phyloP scores from a whole-genome alignment of 495 filamentous ascomycete genomes.

The Aspergillus leporis region DNA sequence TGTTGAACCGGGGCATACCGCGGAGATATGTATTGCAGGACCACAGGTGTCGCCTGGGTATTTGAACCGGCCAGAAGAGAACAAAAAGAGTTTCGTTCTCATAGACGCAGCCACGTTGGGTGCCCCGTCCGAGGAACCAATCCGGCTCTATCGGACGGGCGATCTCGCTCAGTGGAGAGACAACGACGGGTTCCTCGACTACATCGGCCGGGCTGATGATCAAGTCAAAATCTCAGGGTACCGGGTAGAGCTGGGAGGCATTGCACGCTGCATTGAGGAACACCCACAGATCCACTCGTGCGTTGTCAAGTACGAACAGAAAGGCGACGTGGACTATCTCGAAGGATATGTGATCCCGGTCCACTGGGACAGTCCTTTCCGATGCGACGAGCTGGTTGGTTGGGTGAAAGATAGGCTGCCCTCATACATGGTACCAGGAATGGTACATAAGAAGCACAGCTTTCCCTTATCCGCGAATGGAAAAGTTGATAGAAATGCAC shows the following conservation, averaged over 20 bases:
- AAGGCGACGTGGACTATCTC: background rate
- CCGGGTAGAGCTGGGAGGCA: background rate
- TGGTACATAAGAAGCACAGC: background rate
- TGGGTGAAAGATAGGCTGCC: background rate
- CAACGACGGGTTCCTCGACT: background rate
- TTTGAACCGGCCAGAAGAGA: conserved; percentile 8
- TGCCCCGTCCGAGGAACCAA: no score
- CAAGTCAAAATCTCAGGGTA: background rate
- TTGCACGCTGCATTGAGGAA: background rate
- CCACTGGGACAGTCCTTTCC: background rate
- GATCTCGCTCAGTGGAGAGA: background rate
- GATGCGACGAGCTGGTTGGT: background rate
- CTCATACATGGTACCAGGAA: background rate
- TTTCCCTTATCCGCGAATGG: conserved; percentile 1
- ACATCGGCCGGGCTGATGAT: conserved; percentile 11
- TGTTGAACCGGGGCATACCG: background rate
- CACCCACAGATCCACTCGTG: background rate
- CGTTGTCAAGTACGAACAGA: background rate
- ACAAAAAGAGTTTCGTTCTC: background rate
- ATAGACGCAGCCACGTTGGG: background rate
- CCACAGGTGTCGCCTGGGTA: conserved; percentile 10
- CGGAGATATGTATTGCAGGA: conserved; percentile 12
- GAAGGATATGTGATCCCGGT: background rate
- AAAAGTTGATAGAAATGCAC: background rate
- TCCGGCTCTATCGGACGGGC: background rate